These are phyloP conservation scores for Scheffersomyces coipomensis DNA, from an alignment of 805 yeast genomes.

Conservation along the genomic window DNA sequence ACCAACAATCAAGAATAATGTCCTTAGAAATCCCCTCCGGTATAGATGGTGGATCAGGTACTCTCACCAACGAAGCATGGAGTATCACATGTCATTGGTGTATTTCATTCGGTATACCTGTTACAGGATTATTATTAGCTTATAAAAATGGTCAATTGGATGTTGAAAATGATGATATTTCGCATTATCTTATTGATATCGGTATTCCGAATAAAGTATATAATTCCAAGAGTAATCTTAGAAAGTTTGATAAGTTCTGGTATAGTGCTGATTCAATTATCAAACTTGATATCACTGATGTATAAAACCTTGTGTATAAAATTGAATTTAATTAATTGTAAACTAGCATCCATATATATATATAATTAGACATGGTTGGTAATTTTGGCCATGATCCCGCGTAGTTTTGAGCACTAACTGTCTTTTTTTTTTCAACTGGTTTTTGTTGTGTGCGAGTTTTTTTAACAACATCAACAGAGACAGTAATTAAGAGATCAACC, in stretches of 20 bases:
- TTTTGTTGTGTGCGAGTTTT: not conserved
- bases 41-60: constrained; percentile 79
- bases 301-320: not conserved
- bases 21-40: constrained; percentile 85
- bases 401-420: not conserved
- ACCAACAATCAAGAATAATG: constrained; percentile 43
- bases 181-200: constrained; percentile 64
- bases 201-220: constrained; percentile 66
- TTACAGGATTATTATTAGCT: constrained; percentile 59
- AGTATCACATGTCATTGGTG: constrained; percentile 51
- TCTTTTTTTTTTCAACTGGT: not conserved
- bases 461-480: too few species aligned
- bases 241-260: constrained; percentile 48
- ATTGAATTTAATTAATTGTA: not conserved
- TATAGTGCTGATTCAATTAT: constrained; percentile 32
- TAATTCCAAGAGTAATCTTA: constrained; percentile 34
- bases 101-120: constrained; percentile 71
- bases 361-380: not conserved
- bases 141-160: constrained; percentile 51
- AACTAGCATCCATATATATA: not conserved
- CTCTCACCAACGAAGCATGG: constrained; percentile 26
- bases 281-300: constrained; percentile 13
- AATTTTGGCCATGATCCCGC: not conserved
- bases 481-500: too few species aligned
- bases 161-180: constrained; percentile 38